phyloP scores from a whole-genome alignment of 2,329 filamentous ascomycete species.

The Lecanicillium sp. region DNA sequence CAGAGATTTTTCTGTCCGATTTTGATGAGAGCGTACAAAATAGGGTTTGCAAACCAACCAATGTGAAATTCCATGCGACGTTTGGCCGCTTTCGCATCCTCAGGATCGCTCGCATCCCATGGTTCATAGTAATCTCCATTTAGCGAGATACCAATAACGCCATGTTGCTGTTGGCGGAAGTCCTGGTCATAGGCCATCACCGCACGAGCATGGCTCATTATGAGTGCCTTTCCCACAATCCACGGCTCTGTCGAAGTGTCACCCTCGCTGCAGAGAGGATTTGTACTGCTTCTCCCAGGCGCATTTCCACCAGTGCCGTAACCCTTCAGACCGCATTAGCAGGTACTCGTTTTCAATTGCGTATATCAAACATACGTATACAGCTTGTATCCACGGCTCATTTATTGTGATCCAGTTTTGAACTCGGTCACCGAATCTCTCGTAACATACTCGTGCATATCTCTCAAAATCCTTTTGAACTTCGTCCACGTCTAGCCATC shows the following conservation, averaged over 20 bases:
- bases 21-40: conserved; percentile 25
- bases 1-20: neutral
- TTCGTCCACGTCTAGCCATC: conserved; percentile 27
- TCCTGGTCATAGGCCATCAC: conserved; percentile 28
- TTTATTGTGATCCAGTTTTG: conserved; percentile 35
- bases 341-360: no score
- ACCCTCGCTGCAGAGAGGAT: conserved; percentile 21
- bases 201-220: conserved; percentile 30
- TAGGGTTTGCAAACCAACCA: conserved; percentile 34
- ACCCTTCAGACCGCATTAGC: no score
- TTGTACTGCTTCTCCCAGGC: conserved; percentile 26
- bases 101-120: conserved; percentile 23
- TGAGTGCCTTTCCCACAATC: conserved; percentile 30
- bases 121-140: conserved; percentile 35
- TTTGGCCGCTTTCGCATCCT: conserved; percentile 27
- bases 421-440: conserved; percentile 36
- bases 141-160: conserved; percentile 29
- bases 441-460: conserved; percentile 31
- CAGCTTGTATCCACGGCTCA: conserved; percentile 33
- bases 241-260: conserved; percentile 32
- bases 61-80: conserved; percentile 32
- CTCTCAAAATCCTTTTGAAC: conserved; percentile 29
- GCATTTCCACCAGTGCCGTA: conserved; percentile 30
- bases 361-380: conserved; percentile 23
- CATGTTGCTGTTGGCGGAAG: conserved; percentile 24